These are phyloP conservation scores for Senecio squalidus DNA, from an alignment of 140 eudicot genomes.

Conservation along the genomic window DNA sequence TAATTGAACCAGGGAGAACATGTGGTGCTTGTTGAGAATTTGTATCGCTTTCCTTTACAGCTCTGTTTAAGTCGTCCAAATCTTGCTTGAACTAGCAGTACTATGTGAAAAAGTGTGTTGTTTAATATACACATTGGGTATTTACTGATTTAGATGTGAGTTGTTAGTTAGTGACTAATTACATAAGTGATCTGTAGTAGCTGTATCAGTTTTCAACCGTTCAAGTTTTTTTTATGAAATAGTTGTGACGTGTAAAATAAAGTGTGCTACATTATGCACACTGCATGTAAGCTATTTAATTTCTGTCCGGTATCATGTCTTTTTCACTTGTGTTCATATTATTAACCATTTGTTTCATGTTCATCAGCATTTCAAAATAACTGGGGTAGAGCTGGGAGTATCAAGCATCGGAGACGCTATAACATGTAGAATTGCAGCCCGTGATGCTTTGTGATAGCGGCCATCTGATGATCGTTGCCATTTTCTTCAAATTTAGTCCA, in stretches of 20 bases:
- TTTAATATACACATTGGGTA: not conserved
- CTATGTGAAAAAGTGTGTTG: not conserved
- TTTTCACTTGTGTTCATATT: not conserved
- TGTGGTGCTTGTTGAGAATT: too few species aligned
- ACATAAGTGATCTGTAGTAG: not conserved
- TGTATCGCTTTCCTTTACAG: too few species aligned
- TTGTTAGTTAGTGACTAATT: not conserved
- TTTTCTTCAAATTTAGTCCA: not conserved
- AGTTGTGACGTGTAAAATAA: not conserved
- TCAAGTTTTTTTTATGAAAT: too few species aligned
- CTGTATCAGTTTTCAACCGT: too few species aligned
- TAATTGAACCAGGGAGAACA: too few species aligned
- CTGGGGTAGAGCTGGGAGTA: conserved; percentile 55
- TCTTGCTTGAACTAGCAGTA: not conserved
- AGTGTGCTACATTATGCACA: not conserved
- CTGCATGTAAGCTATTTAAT: not conserved
- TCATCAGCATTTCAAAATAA: conserved; percentile 72
- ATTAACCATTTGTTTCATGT: not conserved
- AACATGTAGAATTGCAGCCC: conserved; percentile 85
- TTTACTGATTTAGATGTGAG: not conserved
- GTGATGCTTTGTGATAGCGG: conserved; percentile 67
- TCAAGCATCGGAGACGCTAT: conserved; percentile 83
- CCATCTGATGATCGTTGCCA: not conserved
- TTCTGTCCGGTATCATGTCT: not conserved
- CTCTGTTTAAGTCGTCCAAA: not conserved